Conservation (phyloP, 2,329 filamentous ascomycete species). For the Ophiocordyceps robertsii region DNA sequence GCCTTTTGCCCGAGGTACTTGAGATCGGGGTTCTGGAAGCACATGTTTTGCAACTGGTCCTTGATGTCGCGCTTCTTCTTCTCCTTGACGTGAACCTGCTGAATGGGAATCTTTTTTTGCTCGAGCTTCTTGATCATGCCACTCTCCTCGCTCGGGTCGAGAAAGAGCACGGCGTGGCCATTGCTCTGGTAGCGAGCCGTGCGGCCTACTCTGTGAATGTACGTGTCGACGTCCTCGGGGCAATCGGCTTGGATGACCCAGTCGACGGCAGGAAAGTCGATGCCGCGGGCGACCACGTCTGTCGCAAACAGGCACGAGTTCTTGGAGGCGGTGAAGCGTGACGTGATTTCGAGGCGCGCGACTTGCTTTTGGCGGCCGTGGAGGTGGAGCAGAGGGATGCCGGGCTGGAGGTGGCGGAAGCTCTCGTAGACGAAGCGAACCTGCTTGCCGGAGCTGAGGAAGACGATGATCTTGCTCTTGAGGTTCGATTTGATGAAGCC, state of each 20-base stretch:
- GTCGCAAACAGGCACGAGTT: constrained; percentile 86
- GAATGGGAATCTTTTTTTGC: constrained; percentile 79
- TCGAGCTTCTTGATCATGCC: constrained; percentile 81
- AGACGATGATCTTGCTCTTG: constrained; percentile 90
- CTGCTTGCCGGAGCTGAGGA: constrained; percentile 89
- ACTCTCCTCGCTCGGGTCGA: constrained; percentile 82
- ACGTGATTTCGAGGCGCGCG: constrained; percentile 76
- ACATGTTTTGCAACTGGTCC: constrained; percentile 82
- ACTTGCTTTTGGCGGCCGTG: constrained; percentile 90
- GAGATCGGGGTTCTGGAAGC: constrained; percentile 84
- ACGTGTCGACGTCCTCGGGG: constrained; percentile 92
- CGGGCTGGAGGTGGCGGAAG: constrained; percentile 85
- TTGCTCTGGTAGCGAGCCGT: constrained; percentile 88
- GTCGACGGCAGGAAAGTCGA: constrained; percentile 93
- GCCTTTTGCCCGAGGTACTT: constrained; percentile 96
- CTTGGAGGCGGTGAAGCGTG: constrained; percentile 67
- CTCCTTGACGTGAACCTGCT: constrained; percentile 72
- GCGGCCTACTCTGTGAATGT: constrained; percentile 89
- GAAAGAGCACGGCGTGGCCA: constrained; percentile 77
- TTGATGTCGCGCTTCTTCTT: constrained; percentile 83
- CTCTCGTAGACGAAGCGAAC: constrained; percentile 92
- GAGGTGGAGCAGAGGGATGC: constrained; percentile 83
- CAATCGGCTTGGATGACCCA: constrained; percentile 99
- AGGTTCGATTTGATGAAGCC: constrained; percentile 85
- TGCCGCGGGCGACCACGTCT: constrained; percentile 82